phyloP scores from a whole-genome alignment of 805 yeast species.

The Dipodascopsis tothii region DNA sequence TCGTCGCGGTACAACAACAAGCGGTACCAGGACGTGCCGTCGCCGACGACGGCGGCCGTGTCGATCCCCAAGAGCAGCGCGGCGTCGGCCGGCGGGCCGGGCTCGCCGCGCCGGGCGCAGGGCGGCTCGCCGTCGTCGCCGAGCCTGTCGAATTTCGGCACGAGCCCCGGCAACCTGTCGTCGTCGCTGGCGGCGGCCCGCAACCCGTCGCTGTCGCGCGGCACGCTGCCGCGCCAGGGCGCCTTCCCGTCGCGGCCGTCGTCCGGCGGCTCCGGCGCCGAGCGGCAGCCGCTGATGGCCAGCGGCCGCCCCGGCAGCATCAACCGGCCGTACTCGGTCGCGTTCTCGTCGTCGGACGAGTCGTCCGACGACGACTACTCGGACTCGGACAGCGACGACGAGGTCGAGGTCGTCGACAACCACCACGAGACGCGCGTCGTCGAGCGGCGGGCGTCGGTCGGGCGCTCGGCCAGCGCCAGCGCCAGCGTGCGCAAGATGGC shows the following conservation, averaged over 20 bases:
- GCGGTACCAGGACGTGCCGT: background rate
- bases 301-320: background rate
- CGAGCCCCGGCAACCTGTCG: background rate
- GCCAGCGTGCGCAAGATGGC: constrained; percentile 5
- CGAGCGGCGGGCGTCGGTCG: constrained; percentile 7
- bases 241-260: constrained; percentile 15
- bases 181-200: background rate
- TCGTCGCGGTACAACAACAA: background rate
- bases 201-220: background rate
- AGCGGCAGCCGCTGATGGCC: constrained; percentile 17
- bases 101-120: background rate
- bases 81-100: background rate
- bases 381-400: constrained; percentile 10
- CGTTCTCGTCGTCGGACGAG: background rate
- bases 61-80: constrained; percentile 7
- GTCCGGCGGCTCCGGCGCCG: constrained; percentile 6
- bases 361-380: constrained; percentile 10
- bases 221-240: no score
- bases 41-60: constrained; percentile 8
- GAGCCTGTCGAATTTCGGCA: background rate
- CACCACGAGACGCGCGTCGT: constrained; percentile 19
- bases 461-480: constrained; percentile 1
- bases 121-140: background rate
- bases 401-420: constrained; percentile 17
- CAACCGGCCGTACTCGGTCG: background rate